phyloP scores from a whole-genome alignment of 2,329 filamentous ascomycete genomes.

The Aspergillus sp. region DNA sequence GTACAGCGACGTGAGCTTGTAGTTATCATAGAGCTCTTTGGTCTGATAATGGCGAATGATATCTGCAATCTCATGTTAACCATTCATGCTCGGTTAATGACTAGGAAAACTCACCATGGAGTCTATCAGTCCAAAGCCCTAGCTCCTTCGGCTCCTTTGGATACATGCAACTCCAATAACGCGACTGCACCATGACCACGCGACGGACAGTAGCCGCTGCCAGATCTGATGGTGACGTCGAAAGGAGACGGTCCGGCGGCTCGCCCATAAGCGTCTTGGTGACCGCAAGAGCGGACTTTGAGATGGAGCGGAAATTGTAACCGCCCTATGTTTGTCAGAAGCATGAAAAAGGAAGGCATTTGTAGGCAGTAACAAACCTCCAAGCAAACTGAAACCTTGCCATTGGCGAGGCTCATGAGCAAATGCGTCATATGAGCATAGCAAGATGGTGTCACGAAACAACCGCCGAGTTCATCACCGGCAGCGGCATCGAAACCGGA shows the following conservation, averaged over 20 bases:
- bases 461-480: slow-evolving; percentile 85
- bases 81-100: not conserved
- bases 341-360: not conserved
- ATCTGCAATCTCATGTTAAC: slow-evolving; percentile 41
- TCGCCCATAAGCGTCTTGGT: slow-evolving; percentile 93
- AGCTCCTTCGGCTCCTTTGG: slow-evolving; percentile 44
- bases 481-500: slow-evolving; percentile 93
- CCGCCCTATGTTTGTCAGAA: slow-evolving; percentile 50
- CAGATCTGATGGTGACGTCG: slow-evolving; percentile 40
- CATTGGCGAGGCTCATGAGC: slow-evolving; percentile 88
- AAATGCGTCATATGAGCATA: slow-evolving; percentile 99
- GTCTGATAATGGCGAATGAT: slow-evolving; percentile 71
- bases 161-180: slow-evolving; percentile 82
- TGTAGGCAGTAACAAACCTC: slow-evolving; percentile 43
- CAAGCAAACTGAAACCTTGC: slow-evolving; percentile 83
- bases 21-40: slow-evolving; percentile 59
- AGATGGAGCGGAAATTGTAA: slow-evolving; percentile 90
- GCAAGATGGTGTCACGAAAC: slow-evolving; percentile 80
- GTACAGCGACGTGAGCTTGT: slow-evolving; percentile 70
- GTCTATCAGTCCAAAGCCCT: slow-evolving; percentile 41
- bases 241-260: slow-evolving; percentile 58
- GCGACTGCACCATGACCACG: slow-evolving; percentile 52
- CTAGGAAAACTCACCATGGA: slow-evolving; percentile 47
- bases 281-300: slow-evolving; percentile 82
- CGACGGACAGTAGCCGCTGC: slow-evolving; percentile 51